Evolutionary conservation across 805 yeast genomes (phyloP).

Genomic region (Hanseniaspora lachancei): DNA sequence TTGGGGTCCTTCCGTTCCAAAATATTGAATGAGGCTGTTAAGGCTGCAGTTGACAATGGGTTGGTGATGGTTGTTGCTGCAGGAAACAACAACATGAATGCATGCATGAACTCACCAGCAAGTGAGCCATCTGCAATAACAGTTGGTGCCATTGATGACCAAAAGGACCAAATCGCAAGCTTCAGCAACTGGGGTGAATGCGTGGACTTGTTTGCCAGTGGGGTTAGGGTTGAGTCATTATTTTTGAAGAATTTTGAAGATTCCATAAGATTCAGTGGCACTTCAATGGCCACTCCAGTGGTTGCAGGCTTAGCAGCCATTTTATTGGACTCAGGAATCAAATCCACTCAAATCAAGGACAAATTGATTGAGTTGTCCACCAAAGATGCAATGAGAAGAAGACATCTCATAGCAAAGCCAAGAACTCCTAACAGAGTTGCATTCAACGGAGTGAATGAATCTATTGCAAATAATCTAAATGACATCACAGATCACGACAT

Average conservation of each 20-base stretch:
- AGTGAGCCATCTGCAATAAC: conserved; percentile 59
- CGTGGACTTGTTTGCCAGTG: conserved; percentile 76
- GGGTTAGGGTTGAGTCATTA: conserved; percentile 52
- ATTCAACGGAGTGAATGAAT: conserved; percentile 27
- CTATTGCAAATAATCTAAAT: conserved; percentile 16
- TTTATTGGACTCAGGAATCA: conserved; percentile 40
- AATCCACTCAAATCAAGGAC: conserved; percentile 31
- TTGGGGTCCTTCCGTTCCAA: conserved; percentile 60
- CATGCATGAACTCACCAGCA: conserved; percentile 80
- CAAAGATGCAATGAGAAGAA: conserved; percentile 34
- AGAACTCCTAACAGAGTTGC: conserved; percentile 51
- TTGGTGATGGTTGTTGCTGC: conserved; percentile 69
- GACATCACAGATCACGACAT: conserved; percentile 2
- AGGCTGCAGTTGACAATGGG: conserved; percentile 63
- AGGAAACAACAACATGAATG: conserved; percentile 67
- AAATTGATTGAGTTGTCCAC: conserved; percentile 37
- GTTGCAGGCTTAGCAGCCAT: conserved; percentile 55
- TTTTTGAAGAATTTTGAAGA: conserved; percentile 23
- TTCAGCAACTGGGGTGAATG: conserved; percentile 93
- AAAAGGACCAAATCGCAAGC: conserved; percentile 51
- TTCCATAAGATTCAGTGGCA: conserved; percentile 42
- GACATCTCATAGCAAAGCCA: conserved; percentile 34
- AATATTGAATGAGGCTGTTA: conserved; percentile 60
- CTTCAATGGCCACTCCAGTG: conserved; percentile 71
- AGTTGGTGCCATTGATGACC: conserved; percentile 81